These are phyloP conservation scores for Phytopythium litorale DNA, from an alignment of 352 stramenopile species.

Conservation along the genomic window DNA sequence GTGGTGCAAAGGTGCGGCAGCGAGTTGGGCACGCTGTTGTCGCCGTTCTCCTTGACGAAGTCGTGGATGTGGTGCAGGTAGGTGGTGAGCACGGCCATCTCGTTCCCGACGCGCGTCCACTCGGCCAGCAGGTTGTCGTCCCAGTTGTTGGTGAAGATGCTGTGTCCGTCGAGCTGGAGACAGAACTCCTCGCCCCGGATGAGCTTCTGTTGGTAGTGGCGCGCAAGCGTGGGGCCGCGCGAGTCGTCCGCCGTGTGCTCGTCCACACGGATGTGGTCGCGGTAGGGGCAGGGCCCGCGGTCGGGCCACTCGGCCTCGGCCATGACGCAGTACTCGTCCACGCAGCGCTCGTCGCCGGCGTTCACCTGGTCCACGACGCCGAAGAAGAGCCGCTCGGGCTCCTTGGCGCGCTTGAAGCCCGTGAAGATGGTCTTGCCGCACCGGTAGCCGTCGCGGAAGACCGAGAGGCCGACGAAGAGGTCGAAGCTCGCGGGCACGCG, in stretches of 20 bases:
- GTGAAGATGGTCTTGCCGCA: slow-evolving; percentile 83
- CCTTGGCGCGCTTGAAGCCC: slow-evolving; percentile 59
- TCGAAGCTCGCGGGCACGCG: slow-evolving; percentile 50
- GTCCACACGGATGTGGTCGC: slow-evolving; percentile 71
- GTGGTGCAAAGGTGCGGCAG: slow-evolving; percentile 76
- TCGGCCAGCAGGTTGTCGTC: slow-evolving; percentile 69
- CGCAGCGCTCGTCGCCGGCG: slow-evolving; percentile 54
- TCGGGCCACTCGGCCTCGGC: slow-evolving; percentile 57
- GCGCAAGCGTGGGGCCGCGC: slow-evolving; percentile 68
- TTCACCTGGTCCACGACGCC: slow-evolving; percentile 85
- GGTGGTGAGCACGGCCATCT: slow-evolving; percentile 81
- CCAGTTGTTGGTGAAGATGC: slow-evolving; percentile 85
- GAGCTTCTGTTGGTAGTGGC: slow-evolving; percentile 81
- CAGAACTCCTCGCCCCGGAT: slow-evolving; percentile 77
- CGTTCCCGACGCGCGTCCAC: slow-evolving; percentile 72
- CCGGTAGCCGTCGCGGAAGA: slow-evolving; percentile 79
- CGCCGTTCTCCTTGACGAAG: slow-evolving; percentile 73
- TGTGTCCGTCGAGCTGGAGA: slow-evolving; percentile 81
- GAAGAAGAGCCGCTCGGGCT: slow-evolving; percentile 74
- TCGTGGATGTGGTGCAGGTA: slow-evolving; percentile 84
- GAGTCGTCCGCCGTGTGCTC: slow-evolving; percentile 64
- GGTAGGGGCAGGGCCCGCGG: slow-evolving; percentile 59
- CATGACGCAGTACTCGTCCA: slow-evolving; percentile 81
- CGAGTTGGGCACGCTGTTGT: slow-evolving; percentile 59
- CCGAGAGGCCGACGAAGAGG: slow-evolving; percentile 72